Base-by-base conservation (phyloP, 495 filamentous ascomycete genomes). In the Xylaria curta region DNA sequence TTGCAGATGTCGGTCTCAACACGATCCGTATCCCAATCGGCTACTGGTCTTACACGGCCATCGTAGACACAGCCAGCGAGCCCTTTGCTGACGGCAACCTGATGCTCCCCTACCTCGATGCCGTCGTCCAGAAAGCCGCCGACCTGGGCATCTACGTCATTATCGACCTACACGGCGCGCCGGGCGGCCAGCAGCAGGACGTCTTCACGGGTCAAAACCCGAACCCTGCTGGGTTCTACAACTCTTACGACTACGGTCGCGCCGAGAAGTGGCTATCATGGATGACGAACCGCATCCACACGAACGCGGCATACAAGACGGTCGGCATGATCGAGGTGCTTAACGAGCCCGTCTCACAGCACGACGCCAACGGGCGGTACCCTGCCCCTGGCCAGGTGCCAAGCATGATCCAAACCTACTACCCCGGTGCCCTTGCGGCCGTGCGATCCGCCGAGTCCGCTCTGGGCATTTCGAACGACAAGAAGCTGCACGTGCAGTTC, bases 1-100 rank as follows among this genome's bases (percentile, higher is more conserved):
- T 54, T 26, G 24, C 51, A 54, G 82, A 75, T 40, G 86, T 85
- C 33, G 88, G 88, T 0, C 73, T 91, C 24, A 91, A 90, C 73
- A 87, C 89, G 0, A 85, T 91, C 53, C 84, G 89, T 10, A 85
- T 91, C 33, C 89, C 89, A 0, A 84, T 90, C 13, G 89, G 89
- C 3, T 91, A 88, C 77, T 91, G 89, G 89, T 83, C 90, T 38
- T 78, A 81, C 26, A 87, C 88, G 71, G 84, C 83, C 68, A 78
- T 89, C 54, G 87, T 91, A 12, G 81, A 88, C 53, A 59, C 66
- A 2, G 80, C 82, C 58, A 85, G 76, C 70, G 88, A 90, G 72
- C 82, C 85, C 61, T 90, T 90, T 68, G 86, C 88, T 0, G 83
- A 86, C 74, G 88, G 88, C 6, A 85, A 82, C 4, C 70, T 4